Conservation (phyloP, 306 rosid genomes). For the Dalbergia oliveri region DNA sequence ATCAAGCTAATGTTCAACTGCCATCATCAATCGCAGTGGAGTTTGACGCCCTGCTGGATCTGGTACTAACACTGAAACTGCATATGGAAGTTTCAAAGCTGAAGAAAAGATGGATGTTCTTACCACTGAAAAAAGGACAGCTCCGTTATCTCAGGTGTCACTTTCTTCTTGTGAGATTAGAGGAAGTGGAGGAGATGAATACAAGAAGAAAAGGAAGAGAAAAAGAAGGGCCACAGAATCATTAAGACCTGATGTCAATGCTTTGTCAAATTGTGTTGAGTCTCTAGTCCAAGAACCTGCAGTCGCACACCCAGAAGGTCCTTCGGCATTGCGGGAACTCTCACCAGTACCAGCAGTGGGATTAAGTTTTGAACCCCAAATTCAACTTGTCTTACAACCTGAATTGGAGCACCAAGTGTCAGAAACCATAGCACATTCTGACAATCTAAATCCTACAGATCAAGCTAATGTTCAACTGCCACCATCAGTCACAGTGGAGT, state of each 20-base stretch:
- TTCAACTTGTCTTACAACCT: conserved; percentile 1
- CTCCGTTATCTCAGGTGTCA: too few species aligned
- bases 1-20: neutral
- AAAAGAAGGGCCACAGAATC: conserved; percentile 26
- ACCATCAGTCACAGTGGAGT: conserved; percentile 29
- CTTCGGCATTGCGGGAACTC: neutral
- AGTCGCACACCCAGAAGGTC: neutral
- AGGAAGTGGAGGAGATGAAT: neutral
- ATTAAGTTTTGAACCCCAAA: conserved; percentile 29
- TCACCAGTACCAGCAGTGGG: neutral
- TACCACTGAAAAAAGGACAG: too few species aligned
- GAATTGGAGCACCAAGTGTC: conserved; percentile 22
- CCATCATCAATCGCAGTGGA: conserved; percentile 17
- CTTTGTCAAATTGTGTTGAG: conserved; percentile 7
- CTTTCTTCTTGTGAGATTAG: too few species aligned
- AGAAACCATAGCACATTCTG: neutral
- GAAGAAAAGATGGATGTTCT: too few species aligned
- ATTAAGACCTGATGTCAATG: conserved; percentile 23
- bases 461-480: conserved; percentile 23
- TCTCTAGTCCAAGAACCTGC: neutral
- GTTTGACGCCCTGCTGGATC: conserved; percentile 4
- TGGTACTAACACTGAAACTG: neutral
- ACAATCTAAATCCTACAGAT: neutral
- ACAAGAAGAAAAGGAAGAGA: conserved; percentile 9
- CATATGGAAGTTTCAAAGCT: neutral